Conservation (phyloP, 2,329 filamentous ascomycete genomes). For the Cladobotryum mycophilum region DNA sequence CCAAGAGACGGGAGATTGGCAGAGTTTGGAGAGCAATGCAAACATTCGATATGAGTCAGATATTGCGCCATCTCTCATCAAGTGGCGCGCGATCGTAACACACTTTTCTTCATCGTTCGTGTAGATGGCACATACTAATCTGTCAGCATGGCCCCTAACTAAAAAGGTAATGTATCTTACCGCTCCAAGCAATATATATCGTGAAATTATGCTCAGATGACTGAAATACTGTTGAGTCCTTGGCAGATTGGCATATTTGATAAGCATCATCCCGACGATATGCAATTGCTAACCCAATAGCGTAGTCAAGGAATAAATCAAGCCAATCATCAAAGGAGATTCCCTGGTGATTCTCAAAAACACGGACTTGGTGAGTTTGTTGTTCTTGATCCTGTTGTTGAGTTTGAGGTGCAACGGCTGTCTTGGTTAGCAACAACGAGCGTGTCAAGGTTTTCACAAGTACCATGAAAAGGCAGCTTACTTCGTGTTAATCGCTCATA, state of each 20-base stretch:
- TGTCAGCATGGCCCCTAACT: neutral
- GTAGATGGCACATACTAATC: slow-evolving; percentile 71
- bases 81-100: slow-evolving; percentile 66
- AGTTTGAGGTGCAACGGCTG: slow-evolving; percentile 28
- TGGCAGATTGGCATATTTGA: slow-evolving; percentile 68
- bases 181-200: slow-evolving; percentile 72
- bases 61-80: slow-evolving; percentile 77
- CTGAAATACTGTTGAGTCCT: slow-evolving; percentile 77
- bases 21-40: slow-evolving; percentile 68
- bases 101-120: slow-evolving; percentile 74
- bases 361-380: slow-evolving; percentile 18
- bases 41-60: slow-evolving; percentile 83
- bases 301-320: slow-evolving; percentile 83
- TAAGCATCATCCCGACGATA: slow-evolving; percentile 69
- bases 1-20: slow-evolving; percentile 64
- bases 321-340: slow-evolving; percentile 83
- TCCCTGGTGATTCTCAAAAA: slow-evolving; percentile 55
- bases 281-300: slow-evolving; percentile 64
- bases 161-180: slow-evolving; percentile 36
- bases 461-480: slow-evolving; percentile 27
- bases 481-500: slow-evolving; percentile 50
- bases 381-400: slow-evolving; percentile 18
- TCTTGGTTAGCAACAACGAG: neutral
- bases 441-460: neutral
- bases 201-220: slow-evolving; percentile 62